Base-by-base conservation (phyloP, 2,329 filamentous ascomycete species). In the Teratosphaeria destructans region DNA sequence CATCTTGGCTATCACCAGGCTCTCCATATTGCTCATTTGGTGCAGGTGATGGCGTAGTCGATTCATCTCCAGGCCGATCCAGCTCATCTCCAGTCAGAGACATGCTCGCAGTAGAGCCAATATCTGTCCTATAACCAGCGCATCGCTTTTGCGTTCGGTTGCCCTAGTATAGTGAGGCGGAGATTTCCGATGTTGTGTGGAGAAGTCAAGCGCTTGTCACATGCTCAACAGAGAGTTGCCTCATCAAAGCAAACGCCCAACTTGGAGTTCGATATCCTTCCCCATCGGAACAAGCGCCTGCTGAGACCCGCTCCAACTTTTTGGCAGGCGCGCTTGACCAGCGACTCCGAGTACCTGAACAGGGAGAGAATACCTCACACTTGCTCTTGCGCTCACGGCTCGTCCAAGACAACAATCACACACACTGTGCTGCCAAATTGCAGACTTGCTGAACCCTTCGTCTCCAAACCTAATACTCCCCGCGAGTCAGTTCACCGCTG, bases 81-180 rank as follows among this genome's bases (percentile, higher is more conserved):
- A 55, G 37, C 11, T 62, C 63, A 63, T 59, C 58, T 49, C 52
- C 58, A 59, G 10, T 55, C 57, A 60, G 62, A 56, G 66, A 65
- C 65, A 65, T 65, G 27, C 49, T 60, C 56, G 52, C 60, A 37
- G 11, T 52, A n/a, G 43, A 49, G 43, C 43, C 43, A 23, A 19
- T 19, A n/a, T 49, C 16, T 19, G 3, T n/a, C n/a, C 16, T n/a
- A 19, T 49, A 23, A 4, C n/a, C 43, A 43, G 29, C 16, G 54
- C 58, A 59, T 52, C 56, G 39, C 14, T 53, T 23, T 26, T 39
- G 14, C 54, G 8, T 39, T 19, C 5, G 29, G 2, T 27, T 10
- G 35, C 55, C 5, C 29, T 19, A 23, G 52, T 29, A 23, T 26
- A 32, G n/a, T 23, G 12, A 29, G 32, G 7, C 3, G 26, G 14